phyloP scores from a whole-genome alignment of 495 filamentous ascomycete genomes.

The Hypoxylon lenormandii region DNA sequence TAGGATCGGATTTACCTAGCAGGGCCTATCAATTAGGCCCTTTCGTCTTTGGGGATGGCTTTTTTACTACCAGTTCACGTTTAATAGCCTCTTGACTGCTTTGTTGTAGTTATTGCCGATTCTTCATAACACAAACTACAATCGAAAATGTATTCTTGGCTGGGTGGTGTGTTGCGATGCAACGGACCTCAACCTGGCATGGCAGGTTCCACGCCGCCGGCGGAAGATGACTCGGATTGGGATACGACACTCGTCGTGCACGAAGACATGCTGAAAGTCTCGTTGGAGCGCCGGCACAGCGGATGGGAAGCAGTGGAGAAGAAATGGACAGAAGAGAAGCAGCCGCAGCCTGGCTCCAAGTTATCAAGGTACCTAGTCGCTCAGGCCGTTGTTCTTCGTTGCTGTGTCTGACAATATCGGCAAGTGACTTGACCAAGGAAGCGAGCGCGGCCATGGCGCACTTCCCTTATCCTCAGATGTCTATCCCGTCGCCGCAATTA shows the following conservation, averaged over 20 bases:
- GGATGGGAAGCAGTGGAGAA: constrained; percentile 49
- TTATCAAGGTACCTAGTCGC: constrained; percentile 7
- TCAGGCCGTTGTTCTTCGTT: neutral
- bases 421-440: constrained; percentile 29
- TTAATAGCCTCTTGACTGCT: too few relatives aligned
- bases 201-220: neutral
- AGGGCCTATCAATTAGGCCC: neutral
- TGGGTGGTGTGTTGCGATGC: neutral
- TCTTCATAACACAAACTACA: neutral
- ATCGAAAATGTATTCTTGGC: constrained; percentile 9
- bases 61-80: too few relatives aligned
- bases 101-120: too few relatives aligned
- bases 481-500: constrained; percentile 58
- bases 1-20: too few relatives aligned
- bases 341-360: constrained; percentile 12
- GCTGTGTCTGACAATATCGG: constrained; percentile 23
- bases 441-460: constrained; percentile 21
- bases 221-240: constrained; percentile 40
- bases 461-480: constrained; percentile 46
- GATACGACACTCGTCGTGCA: constrained; percentile 41
- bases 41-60: neutral
- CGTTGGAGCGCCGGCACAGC: constrained; percentile 43
- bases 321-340: constrained; percentile 31
- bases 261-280: constrained; percentile 26
- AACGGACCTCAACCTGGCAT: constrained; percentile 3